Percentiles rank a stretch among this genome's conserved stretches.
Conservation (phyloP, 306 rosid species). For the Fagus crenata region DNA sequence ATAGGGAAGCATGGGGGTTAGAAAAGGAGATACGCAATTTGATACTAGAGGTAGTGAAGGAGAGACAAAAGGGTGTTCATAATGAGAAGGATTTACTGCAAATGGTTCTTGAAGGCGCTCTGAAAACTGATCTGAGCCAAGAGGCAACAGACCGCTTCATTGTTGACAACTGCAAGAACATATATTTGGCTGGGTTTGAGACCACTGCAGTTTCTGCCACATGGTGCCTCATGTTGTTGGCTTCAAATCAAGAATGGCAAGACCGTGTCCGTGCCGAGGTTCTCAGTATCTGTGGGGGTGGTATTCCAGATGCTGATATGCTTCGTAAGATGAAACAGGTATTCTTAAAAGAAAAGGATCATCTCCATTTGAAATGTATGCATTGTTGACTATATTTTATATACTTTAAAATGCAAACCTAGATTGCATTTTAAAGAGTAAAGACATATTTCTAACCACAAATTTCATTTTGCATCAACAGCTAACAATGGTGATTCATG, state of each 20-base stretch:
- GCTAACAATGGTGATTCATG: slow-evolving; percentile 40
- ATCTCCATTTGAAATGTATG: too few relatives aligned
- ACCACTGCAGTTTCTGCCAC: slow-evolving; percentile 45
- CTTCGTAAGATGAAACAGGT: slow-evolving; percentile 51
- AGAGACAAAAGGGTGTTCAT: slow-evolving; percentile 20
- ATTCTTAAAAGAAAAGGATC: not conserved
- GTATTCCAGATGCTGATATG: slow-evolving; percentile 36
- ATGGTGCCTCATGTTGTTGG: slow-evolving; percentile 51
- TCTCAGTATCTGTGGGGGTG: slow-evolving; percentile 27
- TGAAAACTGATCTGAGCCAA: slow-evolving; percentile 25
- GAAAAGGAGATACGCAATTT: slow-evolving; percentile 44
- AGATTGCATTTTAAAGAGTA: not conserved
- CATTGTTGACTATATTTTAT: too few relatives aligned
- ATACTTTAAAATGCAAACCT: too few relatives aligned
- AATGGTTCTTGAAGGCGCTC: slow-evolving; percentile 38
- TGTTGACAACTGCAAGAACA: slow-evolving; percentile 43
- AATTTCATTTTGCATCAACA: slow-evolving; percentile 10
- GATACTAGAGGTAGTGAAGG: slow-evolving; percentile 37
- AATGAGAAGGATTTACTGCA: slow-evolving; percentile 37
- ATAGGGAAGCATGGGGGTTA: slow-evolving; percentile 46
- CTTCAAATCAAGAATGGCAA: slow-evolving; percentile 52
- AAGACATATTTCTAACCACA: not conserved
- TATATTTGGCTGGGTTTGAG: slow-evolving; percentile 46
- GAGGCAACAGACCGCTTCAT: slow-evolving; percentile 30
- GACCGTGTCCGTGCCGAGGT: slow-evolving; percentile 42